A percentile compares a stretch with the other conserved stretches of the same genome.
Evolutionary conservation across 2,329 filamentous ascomycete genomes (phyloP).

Genomic region (Aspergillus pseudotamarii): DNA sequence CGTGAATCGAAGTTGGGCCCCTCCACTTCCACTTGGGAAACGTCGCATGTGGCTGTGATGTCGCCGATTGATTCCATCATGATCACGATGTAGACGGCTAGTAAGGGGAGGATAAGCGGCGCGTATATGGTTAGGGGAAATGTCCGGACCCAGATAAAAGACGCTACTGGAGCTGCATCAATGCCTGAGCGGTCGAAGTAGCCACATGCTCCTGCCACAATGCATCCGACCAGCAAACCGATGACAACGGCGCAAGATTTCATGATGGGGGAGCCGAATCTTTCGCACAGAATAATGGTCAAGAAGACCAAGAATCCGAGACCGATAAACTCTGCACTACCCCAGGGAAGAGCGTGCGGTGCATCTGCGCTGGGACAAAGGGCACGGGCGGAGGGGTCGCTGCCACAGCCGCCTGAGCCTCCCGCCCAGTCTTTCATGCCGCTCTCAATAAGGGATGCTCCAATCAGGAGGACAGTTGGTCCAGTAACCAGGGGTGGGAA

Average conservation of each 20-base stretch:
- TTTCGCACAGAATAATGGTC: slow-evolving; percentile 68
- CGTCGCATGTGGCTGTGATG: slow-evolving; percentile 69
- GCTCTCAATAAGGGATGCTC: slow-evolving; percentile 63
- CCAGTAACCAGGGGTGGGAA: slow-evolving; percentile 72
- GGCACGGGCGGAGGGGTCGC: slow-evolving; percentile 51
- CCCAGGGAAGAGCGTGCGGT: slow-evolving; percentile 64
- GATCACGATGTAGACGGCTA: slow-evolving; percentile 62
- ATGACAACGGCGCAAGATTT: slow-evolving; percentile 68
- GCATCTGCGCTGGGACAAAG: slow-evolving; percentile 63
- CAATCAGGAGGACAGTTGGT: slow-evolving; percentile 68
- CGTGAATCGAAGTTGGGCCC: slow-evolving; percentile 67
- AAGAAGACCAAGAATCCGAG: slow-evolving; percentile 69
- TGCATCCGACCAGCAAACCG: slow-evolving; percentile 67
- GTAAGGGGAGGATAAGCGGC: slow-evolving; percentile 65
- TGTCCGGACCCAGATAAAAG: slow-evolving; percentile 72
- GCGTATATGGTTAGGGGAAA: slow-evolving; percentile 68
- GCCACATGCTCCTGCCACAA: slow-evolving; percentile 66
- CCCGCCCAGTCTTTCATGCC: slow-evolving; percentile 72
- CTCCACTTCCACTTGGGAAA: slow-evolving; percentile 65
- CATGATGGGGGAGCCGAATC: slow-evolving; percentile 72
- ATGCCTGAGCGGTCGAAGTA: slow-evolving; percentile 66
- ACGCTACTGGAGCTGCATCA: slow-evolving; percentile 61
- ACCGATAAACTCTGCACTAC: slow-evolving; percentile 66
- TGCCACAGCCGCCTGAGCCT: slow-evolving; percentile 55
- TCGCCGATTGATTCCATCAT: slow-evolving; percentile 71